Base-by-base conservation (phyloP, 169 alveolate species). In the Eimeria praecox region DNA sequence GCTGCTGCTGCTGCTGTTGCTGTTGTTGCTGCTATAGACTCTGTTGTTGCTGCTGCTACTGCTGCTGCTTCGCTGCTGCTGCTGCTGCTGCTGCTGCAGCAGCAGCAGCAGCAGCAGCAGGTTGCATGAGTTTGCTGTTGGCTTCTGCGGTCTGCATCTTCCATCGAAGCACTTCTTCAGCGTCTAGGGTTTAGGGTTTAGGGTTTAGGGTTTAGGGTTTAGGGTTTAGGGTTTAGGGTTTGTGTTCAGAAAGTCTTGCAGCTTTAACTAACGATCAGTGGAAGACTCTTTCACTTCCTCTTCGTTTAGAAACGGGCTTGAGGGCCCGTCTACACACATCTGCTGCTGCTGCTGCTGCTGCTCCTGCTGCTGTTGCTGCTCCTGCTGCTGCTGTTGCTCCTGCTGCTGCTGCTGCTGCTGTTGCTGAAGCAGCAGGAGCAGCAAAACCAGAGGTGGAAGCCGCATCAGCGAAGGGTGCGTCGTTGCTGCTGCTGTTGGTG, bases 201-300 rank as follows among this genome's bases (percentile, higher is more conserved):
- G 80, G 80, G 80, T 69, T 69, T 69, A 69, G 80, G 80, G 80
- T 69, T 69, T 69, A 69, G 80, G 80, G 80, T 69, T 69, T 64
- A 64, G 80, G 80, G 80, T 69, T 69, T 69, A 69, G 80, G 80
- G 80, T 69, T 69, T 69, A 69, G 80, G 80, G 80, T 69, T 69
- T 18, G 75, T 18, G n/a, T 73, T 10, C 85, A 73, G 85, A 73
- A 46, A 73, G 85, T 73, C 44, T 73, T 20, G 49, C 49, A 5
- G 85, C 85, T 8, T 33, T 73, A 20, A 73, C 24, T 16, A 38
- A 9, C 49, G 85, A 73, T 10, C 85, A 73, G 49, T 73, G 85
- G 85, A 73, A 73, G 22, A 10, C n/a, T 14, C 49, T 73, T 4
- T 40, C 49, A 9, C 3, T 73, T n/a, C 85, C 85, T 73, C 49